phyloP scores from a whole-genome alignment of 257 asterid genomes.

The Cruciata laevipes region DNA sequence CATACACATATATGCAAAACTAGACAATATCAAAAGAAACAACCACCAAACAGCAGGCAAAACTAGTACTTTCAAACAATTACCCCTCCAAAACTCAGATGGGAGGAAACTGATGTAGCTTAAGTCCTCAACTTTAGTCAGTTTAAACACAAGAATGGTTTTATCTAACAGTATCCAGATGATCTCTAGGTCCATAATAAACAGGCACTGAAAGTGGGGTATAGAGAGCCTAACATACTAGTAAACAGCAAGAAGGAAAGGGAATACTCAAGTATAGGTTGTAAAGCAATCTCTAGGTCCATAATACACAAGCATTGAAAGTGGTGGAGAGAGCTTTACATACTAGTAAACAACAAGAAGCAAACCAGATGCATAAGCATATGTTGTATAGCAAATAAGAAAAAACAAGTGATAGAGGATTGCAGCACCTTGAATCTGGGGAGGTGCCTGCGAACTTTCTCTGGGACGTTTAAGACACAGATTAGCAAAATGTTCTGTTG shows the following conservation, averaged over 20 bases:
- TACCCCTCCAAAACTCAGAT: not conserved
- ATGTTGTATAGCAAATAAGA: not conserved
- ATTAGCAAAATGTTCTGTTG: conserved; percentile 65
- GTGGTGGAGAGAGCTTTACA: not conserved
- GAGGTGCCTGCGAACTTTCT: conserved; percentile 51
- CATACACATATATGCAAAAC: not conserved
- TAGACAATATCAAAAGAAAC: not conserved
- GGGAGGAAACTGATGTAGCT: not conserved
- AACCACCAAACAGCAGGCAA: not conserved
- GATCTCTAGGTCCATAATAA: not conserved
- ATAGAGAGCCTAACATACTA: not conserved
- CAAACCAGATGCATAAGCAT: not conserved
- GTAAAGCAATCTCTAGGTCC: not conserved
- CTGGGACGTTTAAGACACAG: conserved; percentile 83
- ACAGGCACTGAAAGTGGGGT: not conserved
- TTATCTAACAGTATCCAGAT: not conserved
- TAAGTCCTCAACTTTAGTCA: not conserved
- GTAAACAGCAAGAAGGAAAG: not conserved
- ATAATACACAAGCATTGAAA: not conserved
- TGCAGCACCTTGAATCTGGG: conserved; percentile 15
- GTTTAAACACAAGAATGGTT: not conserved
- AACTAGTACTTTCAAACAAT: not conserved
- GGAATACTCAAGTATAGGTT: not conserved
- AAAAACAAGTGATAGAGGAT: not conserved
- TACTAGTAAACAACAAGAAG: too few species aligned